phyloP scores from a whole-genome alignment of 225 moss, liverwort and hornwort genomes.

The Pseudoscleropodium purum region DNA sequence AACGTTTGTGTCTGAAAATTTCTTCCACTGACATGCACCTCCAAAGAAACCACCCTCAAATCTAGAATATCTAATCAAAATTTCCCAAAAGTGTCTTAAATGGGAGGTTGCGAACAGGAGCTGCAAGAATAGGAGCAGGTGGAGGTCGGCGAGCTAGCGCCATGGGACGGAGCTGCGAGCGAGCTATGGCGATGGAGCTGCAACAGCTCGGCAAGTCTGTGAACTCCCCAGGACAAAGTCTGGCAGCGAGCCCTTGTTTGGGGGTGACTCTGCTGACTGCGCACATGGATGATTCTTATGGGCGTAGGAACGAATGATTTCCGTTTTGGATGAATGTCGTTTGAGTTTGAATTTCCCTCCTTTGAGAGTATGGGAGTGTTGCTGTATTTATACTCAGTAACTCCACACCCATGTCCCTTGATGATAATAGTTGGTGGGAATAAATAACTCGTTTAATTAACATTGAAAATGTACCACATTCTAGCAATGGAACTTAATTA shows the following conservation, averaged over 20 bases:
- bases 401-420: not conserved
- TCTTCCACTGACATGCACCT: not conserved
- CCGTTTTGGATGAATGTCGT: not conserved
- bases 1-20: not conserved
- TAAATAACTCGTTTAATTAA: not conserved
- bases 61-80: not conserved
- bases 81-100: not conserved
- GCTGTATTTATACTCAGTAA: not conserved
- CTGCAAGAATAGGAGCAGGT: not conserved
- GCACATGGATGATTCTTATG: not conserved
- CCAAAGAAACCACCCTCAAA: not conserved
- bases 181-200: constrained; percentile 9
- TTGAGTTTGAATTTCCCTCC: not conserved
- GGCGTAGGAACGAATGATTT: not conserved
- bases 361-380: not conserved
- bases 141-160: not conserved
- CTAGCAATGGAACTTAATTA: not conserved
- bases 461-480: not conserved
- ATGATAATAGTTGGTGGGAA: not conserved
- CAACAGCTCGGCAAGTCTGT: not conserved
- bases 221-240: constrained; percentile 1
- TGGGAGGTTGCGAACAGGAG: not conserved
- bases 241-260: not conserved
- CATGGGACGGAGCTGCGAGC: not conserved
- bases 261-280: not conserved